phyloP scores from a whole-genome alignment of 495 filamentous ascomycete species.

The Usnea hakonensis region DNA sequence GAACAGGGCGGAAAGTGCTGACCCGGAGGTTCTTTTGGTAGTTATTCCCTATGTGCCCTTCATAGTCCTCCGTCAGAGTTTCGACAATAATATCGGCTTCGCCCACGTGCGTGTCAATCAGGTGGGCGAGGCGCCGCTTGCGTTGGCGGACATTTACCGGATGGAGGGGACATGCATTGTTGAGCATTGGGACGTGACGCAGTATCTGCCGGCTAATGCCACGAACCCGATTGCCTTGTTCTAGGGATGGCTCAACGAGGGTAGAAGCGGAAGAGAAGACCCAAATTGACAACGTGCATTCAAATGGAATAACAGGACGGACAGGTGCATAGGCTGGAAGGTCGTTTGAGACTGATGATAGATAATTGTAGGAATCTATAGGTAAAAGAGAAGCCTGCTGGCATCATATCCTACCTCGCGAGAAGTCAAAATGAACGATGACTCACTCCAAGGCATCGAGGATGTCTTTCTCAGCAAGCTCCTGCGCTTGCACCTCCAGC shows the following conservation, averaged over 20 bases:
- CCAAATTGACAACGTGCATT: neutral
- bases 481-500: neutral
- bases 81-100: slow-evolving; percentile 18
- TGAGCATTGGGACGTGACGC: slow-evolving; percentile 19
- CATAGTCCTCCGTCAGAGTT: slow-evolving; percentile 8
- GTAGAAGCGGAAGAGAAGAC: neutral
- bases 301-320: neutral
- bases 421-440: too few relatives aligned
- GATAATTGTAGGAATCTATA: neutral
- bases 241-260: neutral
- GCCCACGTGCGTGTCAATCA: slow-evolving; percentile 11
- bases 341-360: neutral
- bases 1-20: neutral
- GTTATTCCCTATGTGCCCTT: slow-evolving; percentile 13
- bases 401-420: too few relatives aligned
- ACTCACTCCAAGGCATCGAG: too few relatives aligned
- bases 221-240: slow-evolving; percentile 19
- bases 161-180: slow-evolving; percentile 20
- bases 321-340: neutral
- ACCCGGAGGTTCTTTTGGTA: neutral
- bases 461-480: neutral
- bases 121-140: slow-evolving; percentile 7
- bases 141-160: slow-evolving; percentile 17
- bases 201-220: slow-evolving; percentile 14
- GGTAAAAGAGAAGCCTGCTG: too few relatives aligned